Evolutionary conservation across 106 monocot genomes (phyloP), one percentile per base, ranked within the genome.

Genomic region (Dioscorea dumetorum): DNA sequence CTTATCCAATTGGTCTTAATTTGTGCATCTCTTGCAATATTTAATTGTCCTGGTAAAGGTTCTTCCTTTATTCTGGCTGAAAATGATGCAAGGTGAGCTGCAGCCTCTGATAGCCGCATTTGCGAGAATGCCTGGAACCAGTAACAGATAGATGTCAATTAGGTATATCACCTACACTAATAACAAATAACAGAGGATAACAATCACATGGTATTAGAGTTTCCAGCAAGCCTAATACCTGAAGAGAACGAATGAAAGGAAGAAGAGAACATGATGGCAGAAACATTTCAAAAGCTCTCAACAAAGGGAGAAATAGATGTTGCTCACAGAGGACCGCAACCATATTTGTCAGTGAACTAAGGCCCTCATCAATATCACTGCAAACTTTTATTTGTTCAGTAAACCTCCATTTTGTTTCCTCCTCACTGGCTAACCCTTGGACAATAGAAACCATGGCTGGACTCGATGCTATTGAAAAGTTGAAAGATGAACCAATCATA

Each of bases 221-320:
- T 23, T 60, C 24, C 10, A 5, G 24, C 2, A 60, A 24, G 12
- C 13, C 60, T 19, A 22, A 31, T 67, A 93, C 97, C 97, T 99
- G 92, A 81, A 99, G 90, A 57, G 83, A 89, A 13, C 92, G 87
- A 62, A 99, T 85, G 65, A 99, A 89, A 79, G 92, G 84, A 28
- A 99, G 87, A 79, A 99, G 92, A 8, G 85, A 73, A 73, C 88
- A 93, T 35, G 85, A 87, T 66, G 92, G 97, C 24, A 99, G 72
- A 83, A 99, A 99, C 87, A 99, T 77, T 69, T 99, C 97, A 79
- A 99, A 99, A 74, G 97, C 92, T 77, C 90, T 84, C 35, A 99
- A 74, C 74, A 99, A 76, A 75, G 84, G 89, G 73, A 93, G 82
- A 87, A 92, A 99, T 57, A 99, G 65, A 66, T 77, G 89, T 23